A percentile compares a stretch with the other conserved stretches of the same genome.
Evolutionary conservation across 208 protist genomes (phyloP).

Genomic region (Leishmania turanica): DNA sequence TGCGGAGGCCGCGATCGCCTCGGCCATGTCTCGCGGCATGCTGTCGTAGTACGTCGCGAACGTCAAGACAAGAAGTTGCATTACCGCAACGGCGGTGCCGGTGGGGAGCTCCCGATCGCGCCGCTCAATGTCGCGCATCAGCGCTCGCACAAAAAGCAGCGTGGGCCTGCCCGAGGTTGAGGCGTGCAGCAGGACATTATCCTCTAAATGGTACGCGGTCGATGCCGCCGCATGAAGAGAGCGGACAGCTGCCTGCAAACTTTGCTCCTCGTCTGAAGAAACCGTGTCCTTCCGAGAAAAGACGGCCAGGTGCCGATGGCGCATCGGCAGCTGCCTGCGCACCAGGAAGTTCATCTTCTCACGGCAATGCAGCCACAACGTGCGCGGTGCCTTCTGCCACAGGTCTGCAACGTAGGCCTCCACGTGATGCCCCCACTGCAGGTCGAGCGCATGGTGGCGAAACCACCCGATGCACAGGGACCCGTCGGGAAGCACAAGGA

Average conservation of each 20-base stretch:
- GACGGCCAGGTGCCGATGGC: constrained; percentile 5
- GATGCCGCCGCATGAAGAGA: not conserved
- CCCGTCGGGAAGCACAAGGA: constrained; percentile 21
- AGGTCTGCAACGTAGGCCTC: constrained; percentile 22
- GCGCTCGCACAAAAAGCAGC: not conserved
- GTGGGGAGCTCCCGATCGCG: constrained; percentile 3
- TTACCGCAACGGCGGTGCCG: constrained; percentile 18
- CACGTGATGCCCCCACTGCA: constrained; percentile 4
- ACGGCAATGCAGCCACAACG: not conserved
- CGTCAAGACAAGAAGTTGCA: constrained; percentile 12
- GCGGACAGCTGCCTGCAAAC: constrained; percentile 1
- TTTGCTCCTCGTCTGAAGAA: not conserved
- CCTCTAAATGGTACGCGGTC: not conserved
- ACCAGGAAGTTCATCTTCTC: not conserved
- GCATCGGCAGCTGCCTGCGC: constrained; percentile 5
- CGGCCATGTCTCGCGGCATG: not conserved
- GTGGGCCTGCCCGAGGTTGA: not conserved
- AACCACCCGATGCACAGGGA: constrained; percentile 19
- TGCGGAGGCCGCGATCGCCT: constrained; percentile 3
- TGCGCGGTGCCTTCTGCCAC: constrained; percentile 9
- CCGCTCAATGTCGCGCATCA: constrained; percentile 2
- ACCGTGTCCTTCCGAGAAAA: constrained; percentile 1
- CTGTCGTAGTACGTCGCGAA: not conserved
- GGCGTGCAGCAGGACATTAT: not conserved
- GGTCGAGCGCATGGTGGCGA: constrained; percentile 19